Conservation (phyloP, 208 protist genomes). For the Angomonas desouzai region DNA sequence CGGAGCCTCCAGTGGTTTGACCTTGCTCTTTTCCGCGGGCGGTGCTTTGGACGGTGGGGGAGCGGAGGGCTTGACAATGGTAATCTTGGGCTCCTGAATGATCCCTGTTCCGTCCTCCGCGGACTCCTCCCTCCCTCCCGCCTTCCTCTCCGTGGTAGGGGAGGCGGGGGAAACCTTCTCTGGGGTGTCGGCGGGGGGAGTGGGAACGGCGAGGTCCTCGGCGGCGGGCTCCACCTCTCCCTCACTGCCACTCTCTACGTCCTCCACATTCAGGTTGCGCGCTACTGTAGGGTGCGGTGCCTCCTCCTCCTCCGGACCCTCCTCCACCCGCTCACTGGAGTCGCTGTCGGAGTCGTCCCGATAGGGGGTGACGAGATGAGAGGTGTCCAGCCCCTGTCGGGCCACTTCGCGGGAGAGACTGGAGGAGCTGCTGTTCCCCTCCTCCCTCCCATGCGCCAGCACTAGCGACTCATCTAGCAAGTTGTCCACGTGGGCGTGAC, state of each 20-base stretch:
- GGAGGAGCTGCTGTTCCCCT: slow-evolving; percentile 4
- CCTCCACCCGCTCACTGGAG: background rate
- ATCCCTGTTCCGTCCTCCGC: background rate
- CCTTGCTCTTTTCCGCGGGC: background rate
- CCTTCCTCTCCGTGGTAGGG: background rate
- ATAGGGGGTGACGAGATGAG: slow-evolving; percentile 27
- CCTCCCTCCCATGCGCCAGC: background rate
- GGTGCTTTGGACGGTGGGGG: background rate
- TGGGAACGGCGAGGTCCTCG: background rate
- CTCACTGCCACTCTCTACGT: background rate
- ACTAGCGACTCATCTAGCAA: slow-evolving; percentile 20
- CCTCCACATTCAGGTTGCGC: background rate
- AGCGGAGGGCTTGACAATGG: background rate
- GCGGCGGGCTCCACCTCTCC: background rate
- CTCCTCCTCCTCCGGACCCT: background rate
- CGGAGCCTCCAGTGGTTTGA: background rate
- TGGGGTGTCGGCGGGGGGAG: background rate
- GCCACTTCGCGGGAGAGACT: slow-evolving; percentile 28
- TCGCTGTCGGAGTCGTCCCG: slow-evolving; percentile 13
- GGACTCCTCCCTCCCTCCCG: background rate
- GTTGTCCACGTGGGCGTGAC: background rate
- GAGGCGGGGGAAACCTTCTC: background rate
- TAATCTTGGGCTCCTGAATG: slow-evolving; percentile 2
- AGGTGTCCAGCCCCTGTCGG: slow-evolving; percentile 24
- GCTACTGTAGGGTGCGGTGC: background rate